Base-by-base conservation (phyloP, 208 protist genomes). In the Zelonia costaricensis region DNA sequence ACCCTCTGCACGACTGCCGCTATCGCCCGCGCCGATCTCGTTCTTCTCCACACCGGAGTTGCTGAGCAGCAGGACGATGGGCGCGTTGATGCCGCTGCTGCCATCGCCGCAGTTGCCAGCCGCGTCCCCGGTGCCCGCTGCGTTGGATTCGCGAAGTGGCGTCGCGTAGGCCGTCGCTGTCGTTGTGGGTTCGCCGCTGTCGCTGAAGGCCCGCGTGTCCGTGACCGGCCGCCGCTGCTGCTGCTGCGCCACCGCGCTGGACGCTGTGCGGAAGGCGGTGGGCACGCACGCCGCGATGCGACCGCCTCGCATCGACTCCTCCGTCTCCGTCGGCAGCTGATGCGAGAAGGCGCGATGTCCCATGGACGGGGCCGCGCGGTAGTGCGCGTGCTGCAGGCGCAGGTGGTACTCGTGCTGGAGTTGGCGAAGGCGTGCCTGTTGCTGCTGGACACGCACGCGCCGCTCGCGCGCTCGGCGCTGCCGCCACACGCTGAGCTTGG, bases 391-490 rank as follows among this genome's bases (percentile, higher is more conserved):
- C 36, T 63, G 57, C 5, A 54, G 20, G n/a, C 57, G 57, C 20
- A 63, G 10, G 7, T 55, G 64, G 0, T 38, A 45, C 33, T 59
- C 48, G 16, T 54, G 27, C 20, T 57, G 6, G 2, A 38, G 49
- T n/a, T 28, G 22, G 22, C 52, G 52, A 7, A 57, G 52, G 10
- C 52, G 52, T 16, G 52, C 52, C 25, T 49, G 69, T 36, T 63
- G 44, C 16, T 40, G 49, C 46, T 64, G 65, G 3, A 54, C 45
- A 36, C 57, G 46, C 45, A 45, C 36, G 28, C 59, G 46, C 28
- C 40, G 56, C 42, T 69, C 53, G 10, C 52, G 69, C 5, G 57
- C 35, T n/a, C 65, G 36, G 23, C 52, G 60, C 15, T 56, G 60
- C 1, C 68, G 68, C 59, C 53, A 68, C 5, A 28, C 60, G 6